Evolutionary conservation across 176 grass and related monocot genomes (phyloP).

Genomic region (Oryza glumipatula): DNA sequence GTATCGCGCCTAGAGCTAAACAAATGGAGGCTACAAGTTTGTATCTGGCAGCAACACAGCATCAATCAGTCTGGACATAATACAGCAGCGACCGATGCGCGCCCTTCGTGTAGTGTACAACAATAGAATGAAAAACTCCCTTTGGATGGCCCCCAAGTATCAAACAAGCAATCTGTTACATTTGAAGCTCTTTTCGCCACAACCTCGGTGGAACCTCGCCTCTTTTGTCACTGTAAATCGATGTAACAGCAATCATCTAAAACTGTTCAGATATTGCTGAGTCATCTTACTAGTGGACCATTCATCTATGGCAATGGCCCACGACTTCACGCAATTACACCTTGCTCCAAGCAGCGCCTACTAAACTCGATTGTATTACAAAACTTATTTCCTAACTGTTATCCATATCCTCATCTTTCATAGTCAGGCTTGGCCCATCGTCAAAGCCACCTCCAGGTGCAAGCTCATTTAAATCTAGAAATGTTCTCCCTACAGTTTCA

Average conservation of each 20-base stretch:
- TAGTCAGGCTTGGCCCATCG: constrained; percentile 62
- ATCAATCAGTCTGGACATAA: constrained; percentile 47
- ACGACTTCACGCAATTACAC: constrained; percentile 34
- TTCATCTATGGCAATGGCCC: constrained; percentile 12
- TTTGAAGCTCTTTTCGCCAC: constrained; percentile 26
- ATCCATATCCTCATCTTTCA: constrained; percentile 79
- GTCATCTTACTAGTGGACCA: constrained; percentile 34
- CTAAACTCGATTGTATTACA: constrained; percentile 24
- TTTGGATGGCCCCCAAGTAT: constrained; percentile 44
- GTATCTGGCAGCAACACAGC: constrained; percentile 50
- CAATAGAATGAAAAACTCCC: constrained; percentile 58
- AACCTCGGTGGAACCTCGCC: background rate
- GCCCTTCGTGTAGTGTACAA: constrained; percentile 58
- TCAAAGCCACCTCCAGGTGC: constrained; percentile 90
- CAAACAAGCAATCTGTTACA: constrained; percentile 44
- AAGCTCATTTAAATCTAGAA: constrained; percentile 97
- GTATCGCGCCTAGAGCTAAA: constrained; percentile 43
- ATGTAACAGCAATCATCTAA: constrained; percentile 38
- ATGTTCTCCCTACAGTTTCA: constrained; percentile 67
- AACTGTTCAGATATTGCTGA: constrained; percentile 35
- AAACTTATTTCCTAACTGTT: constrained; percentile 64
- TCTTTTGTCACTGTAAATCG: constrained; percentile 38
- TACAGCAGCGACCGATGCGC: constrained; percentile 28
- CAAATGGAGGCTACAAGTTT: constrained; percentile 61
- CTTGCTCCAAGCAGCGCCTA: constrained; percentile 29